Conservation (phyloP, 257 asterid species). For the Scutellaria barbata region DNA sequence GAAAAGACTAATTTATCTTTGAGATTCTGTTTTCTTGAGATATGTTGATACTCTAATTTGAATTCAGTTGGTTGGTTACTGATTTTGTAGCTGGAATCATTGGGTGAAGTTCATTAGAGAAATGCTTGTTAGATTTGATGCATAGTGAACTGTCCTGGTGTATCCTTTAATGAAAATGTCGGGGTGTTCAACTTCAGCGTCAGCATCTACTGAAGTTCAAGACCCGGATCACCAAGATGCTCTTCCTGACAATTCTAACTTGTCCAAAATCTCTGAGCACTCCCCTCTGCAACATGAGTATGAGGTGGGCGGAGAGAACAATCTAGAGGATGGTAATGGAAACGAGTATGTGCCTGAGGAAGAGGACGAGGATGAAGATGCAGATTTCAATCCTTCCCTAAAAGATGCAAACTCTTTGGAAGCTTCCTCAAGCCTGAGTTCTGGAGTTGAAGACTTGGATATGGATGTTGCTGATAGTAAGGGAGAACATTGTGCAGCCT, state of each 20-base stretch:
- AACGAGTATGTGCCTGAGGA: constrained; percentile 48
- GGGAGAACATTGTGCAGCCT: constrained; percentile 38
- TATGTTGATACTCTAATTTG: no score
- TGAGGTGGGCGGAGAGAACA: constrained; percentile 41
- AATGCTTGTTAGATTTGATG: no score
- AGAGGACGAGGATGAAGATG: constrained; percentile 90
- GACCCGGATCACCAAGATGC: constrained; percentile 38
- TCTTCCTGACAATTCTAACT: constrained; percentile 35
- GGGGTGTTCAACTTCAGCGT: constrained; percentile 38
- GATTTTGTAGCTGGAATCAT: neutral
- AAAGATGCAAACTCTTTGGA: constrained; percentile 67
- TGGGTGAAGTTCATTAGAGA: neutral
- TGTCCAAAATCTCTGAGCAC: constrained; percentile 35
- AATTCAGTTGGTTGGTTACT: no score
- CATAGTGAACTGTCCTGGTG: neutral
- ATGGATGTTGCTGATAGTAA: constrained; percentile 64
- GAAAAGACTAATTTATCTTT: no score
- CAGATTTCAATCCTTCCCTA: constrained; percentile 80
- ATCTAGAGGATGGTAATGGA: constrained; percentile 38
- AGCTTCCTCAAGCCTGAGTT: constrained; percentile 92
- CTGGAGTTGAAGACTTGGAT: constrained; percentile 85
- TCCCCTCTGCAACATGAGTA: constrained; percentile 43
- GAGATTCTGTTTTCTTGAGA: no score
- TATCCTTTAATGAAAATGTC: constrained; percentile 40
- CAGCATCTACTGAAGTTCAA: constrained; percentile 40